Evolutionary conservation across 768 basidiomycete genomes (phyloP).

Genomic region (Crassisporium funariophilum): DNA sequence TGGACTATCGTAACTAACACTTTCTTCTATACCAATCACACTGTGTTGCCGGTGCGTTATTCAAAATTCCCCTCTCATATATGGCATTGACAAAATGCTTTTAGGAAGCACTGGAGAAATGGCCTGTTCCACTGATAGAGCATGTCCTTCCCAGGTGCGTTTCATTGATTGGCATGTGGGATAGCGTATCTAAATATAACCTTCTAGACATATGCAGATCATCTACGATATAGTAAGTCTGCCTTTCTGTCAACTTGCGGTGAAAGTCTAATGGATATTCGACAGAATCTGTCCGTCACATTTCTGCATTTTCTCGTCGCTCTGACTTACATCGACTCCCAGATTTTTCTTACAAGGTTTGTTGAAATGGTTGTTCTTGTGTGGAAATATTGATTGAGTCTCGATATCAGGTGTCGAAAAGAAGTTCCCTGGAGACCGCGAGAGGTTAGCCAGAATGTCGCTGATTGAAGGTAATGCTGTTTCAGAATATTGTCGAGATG

Average conservation of each 20-base stretch:
- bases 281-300: conserved; percentile 50
- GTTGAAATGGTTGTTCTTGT: not conserved
- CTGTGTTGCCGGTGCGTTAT: conserved; percentile 75
- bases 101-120: conserved; percentile 86
- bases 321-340: not conserved
- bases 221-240: conserved; percentile 79
- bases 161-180: not conserved
- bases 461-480: conserved; percentile 77
- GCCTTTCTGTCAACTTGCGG: not conserved
- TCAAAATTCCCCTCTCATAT: not conserved
- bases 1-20: conserved; percentile 90
- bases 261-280: conserved; percentile 7
- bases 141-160: conserved; percentile 76
- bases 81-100: conserved; percentile 1
- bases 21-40: conserved; percentile 97
- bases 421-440: conserved; percentile 87
- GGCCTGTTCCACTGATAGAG: conserved; percentile 87
- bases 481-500: not conserved
- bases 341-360: conserved; percentile 73
- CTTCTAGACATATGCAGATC: conserved; percentile 80
- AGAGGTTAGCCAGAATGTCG: conserved; percentile 81
- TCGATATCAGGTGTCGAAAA: conserved; percentile 70
- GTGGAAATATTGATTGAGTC: not conserved
- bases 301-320: not conserved
- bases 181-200: not conserved